Evolutionary conservation across 225 moss, liverwort and hornwort genomes (phyloP), one percentile per base, ranked within the genome.

Genomic region (Pseudoscleropodium purum): DNA sequence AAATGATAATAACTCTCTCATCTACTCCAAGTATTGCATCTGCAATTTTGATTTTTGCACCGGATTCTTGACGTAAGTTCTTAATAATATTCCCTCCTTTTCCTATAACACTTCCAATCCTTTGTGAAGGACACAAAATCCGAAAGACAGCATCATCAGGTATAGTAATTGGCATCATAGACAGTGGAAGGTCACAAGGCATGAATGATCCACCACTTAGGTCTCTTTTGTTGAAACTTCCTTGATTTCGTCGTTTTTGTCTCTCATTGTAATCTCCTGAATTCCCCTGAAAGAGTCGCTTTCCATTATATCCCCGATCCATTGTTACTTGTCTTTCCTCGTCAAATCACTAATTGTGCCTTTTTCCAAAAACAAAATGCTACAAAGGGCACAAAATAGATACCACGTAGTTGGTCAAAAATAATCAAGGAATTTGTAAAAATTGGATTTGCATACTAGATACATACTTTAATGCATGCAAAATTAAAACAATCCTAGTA

Each of bases 1-100:
- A 99, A 18, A 99, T 99, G 24, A 99, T 96, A 75, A 99, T 97
- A 31, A 99, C 97, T 75, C 98, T 94, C 51, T 99, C 98, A 41
- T 99, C 98, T 84, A 95, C 96, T 59, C 97, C 98, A 51, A 94
- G 92, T 51, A 99, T 93, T 39, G 98, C 98, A 91, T 99, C 97
- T 33, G 96, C 98, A 90, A 99, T 99, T 94, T 99, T 99, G 19
- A 99, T 99, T 89, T 96, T 96, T 37, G 98, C 98, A 7, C 98
- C 96, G 45, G 95, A 95, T 84, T 97, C 97, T 91, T 96, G 96
- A 79, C 97, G 94, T 60, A 99, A 84, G 39, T 89, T 91, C 87
- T 96, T 99, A 36, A 99, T 99, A 10, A 99, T 97, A 86, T 94
- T 99, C 23, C 97, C 97, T 52, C 96, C 97, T 90, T 96, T 99